These are phyloP conservation scores for Cyclotella cryptica DNA, from an alignment of 108 stramenopile species.

Conservation along the genomic window DNA sequence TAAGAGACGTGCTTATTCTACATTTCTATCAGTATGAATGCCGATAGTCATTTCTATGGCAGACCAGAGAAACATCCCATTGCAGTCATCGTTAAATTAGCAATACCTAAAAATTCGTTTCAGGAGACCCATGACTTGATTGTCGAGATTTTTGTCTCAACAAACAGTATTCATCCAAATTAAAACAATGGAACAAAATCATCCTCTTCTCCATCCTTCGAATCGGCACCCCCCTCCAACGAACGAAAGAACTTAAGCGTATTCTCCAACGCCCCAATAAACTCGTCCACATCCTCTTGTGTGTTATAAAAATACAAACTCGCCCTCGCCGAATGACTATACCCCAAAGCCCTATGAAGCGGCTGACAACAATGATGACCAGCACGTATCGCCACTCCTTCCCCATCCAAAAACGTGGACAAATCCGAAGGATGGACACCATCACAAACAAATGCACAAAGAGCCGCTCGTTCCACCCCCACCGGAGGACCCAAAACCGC, in stretches of 20 bases:
- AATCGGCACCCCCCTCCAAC: conserved; percentile 32
- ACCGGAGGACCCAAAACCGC: conserved; percentile 79
- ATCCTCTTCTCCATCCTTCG: conserved; percentile 46
- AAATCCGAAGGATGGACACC: conserved; percentile 94
- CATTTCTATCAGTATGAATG: no score
- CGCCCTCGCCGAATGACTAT: conserved; percentile 86
- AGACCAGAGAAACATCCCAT: no score
- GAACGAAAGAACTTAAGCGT: conserved; percentile 73
- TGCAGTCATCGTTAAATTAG: no score
- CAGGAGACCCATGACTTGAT: no score
- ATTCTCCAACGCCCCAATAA: conserved; percentile 71
- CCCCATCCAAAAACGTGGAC: conserved; percentile 94
- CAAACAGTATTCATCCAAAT: not conserved
- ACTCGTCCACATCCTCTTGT: conserved; percentile 87
- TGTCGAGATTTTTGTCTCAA: not conserved
- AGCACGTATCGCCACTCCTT: conserved; percentile 94
- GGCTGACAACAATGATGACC: conserved; percentile 99
- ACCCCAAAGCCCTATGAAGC: conserved; percentile 87
- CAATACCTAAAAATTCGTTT: no score
- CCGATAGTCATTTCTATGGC: no score
- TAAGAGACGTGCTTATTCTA: no score
- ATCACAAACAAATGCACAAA: conserved; percentile 88
- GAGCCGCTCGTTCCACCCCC: conserved; percentile 74
- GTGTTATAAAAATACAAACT: conserved; percentile 93
- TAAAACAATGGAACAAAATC: conserved; percentile 82